Conservation (phyloP, 805 yeast genomes). For the Candida pini region DNA sequence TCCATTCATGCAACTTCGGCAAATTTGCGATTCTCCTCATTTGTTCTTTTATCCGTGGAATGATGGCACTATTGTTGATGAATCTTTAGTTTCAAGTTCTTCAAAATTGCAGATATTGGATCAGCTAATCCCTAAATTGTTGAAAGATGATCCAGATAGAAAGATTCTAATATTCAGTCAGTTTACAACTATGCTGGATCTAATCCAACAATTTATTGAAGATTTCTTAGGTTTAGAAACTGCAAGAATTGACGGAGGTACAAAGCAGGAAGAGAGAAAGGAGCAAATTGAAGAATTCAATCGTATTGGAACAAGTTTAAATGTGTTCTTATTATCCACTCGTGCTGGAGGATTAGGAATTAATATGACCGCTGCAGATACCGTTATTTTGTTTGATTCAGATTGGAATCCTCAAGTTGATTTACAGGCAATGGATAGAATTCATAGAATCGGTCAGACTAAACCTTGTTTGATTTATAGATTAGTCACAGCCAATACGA, state of each 20-base stretch:
- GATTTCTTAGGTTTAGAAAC: slow-evolving; percentile 37
- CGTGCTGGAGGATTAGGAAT: slow-evolving; percentile 95
- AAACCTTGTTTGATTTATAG: slow-evolving; percentile 81
- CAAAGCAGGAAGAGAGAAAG: slow-evolving; percentile 60
- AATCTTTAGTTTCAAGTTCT: slow-evolving; percentile 46
- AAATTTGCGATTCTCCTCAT: slow-evolving; percentile 82
- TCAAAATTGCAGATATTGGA: slow-evolving; percentile 70
- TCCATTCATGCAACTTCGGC: slow-evolving; percentile 76
- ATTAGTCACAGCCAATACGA: slow-evolving; percentile 67
- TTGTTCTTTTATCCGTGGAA: slow-evolving; percentile 77
- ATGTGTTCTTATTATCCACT: slow-evolving; percentile 75
- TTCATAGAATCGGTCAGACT: slow-evolving; percentile 87
- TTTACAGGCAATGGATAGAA: slow-evolving; percentile 93
- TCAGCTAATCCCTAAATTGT: slow-evolving; percentile 50
- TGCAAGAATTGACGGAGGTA: slow-evolving; percentile 74
- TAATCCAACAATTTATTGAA: slow-evolving; percentile 67
- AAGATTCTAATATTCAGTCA: slow-evolving; percentile 83
- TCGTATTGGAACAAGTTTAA: slow-evolving; percentile 22
- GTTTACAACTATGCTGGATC: slow-evolving; percentile 76
- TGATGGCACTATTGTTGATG: slow-evolving; percentile 36
- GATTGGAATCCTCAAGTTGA: slow-evolving; percentile 99
- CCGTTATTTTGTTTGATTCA: slow-evolving; percentile 83
- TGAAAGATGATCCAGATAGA: slow-evolving; percentile 36
- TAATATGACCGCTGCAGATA: slow-evolving; percentile 80
- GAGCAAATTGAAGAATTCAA: slow-evolving; percentile 53